Percentiles rank a stretch among this genome's conserved stretches.
These are phyloP conservation scores for Phytophthora pisi DNA, from an alignment of 352 stramenopile species.

Conservation along the genomic window DNA sequence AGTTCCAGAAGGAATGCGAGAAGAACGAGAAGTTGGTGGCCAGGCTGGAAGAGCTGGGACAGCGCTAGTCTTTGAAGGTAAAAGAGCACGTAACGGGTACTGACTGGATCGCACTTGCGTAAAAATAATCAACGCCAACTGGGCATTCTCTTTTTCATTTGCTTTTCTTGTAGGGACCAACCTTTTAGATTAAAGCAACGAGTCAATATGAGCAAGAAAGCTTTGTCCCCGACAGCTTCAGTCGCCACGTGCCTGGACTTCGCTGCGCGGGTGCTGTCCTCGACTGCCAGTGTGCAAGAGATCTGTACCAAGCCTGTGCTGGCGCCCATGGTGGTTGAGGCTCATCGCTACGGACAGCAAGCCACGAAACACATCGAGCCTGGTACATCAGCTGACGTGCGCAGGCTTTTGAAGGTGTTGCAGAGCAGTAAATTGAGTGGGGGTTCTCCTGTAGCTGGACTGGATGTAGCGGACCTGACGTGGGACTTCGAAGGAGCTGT, in stretches of 20 bases:
- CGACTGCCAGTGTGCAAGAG: slow-evolving; percentile 21
- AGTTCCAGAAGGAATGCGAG: slow-evolving; percentile 91
- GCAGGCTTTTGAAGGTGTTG: slow-evolving; percentile 34
- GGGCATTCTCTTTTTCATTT: slow-evolving; percentile 8
- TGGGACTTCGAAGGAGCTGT: slow-evolving; percentile 64
- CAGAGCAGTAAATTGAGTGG: slow-evolving; percentile 16
- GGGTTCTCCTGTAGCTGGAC: slow-evolving; percentile 8
- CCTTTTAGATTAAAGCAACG: background rate
- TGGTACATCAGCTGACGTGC: slow-evolving; percentile 12
- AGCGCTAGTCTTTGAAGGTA: slow-evolving; percentile 10
- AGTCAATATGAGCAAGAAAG: slow-evolving; percentile 35
- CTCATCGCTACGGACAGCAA: slow-evolving; percentile 58
- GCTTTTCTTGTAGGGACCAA: background rate
- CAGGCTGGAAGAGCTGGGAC: slow-evolving; percentile 17
- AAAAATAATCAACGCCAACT: slow-evolving; percentile 35
- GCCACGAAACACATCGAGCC: slow-evolving; percentile 17
- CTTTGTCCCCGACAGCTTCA: slow-evolving; percentile 31
- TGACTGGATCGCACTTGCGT: slow-evolving; percentile 17
- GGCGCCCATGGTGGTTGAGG: slow-evolving; percentile 58
- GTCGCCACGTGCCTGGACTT: slow-evolving; percentile 57
- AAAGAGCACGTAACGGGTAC: slow-evolving; percentile 1
- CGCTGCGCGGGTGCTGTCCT: slow-evolving; percentile 39
- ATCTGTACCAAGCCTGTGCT: slow-evolving; percentile 58
- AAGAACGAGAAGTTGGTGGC: slow-evolving; percentile 76
- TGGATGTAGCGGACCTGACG: slow-evolving; percentile 56